A percentile compares a stretch with the other conserved stretches of the same genome.
These are phyloP conservation scores for Ustilago esculenta DNA, from an alignment of 1,284 basidiomycete genomes.

Conservation along the genomic window DNA sequence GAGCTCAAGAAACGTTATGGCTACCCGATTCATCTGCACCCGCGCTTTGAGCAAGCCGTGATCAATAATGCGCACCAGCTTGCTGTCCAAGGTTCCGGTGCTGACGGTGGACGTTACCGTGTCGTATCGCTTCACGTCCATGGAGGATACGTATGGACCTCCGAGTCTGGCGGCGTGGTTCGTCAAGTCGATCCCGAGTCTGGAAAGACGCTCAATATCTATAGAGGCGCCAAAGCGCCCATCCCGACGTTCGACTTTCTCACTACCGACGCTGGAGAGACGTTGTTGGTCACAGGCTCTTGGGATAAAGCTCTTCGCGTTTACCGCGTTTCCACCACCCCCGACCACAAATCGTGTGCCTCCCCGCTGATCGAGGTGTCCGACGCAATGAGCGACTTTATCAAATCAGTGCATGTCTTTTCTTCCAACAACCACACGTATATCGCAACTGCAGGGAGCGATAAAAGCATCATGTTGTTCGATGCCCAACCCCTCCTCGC, in stretches of 20 bases:
- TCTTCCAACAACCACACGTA: not conserved
- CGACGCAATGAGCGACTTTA: constrained; percentile 42
- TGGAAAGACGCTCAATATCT: constrained; percentile 21
- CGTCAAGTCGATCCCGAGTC: constrained; percentile 26
- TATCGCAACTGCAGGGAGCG: constrained; percentile 38
- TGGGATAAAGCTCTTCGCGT: constrained; percentile 42
- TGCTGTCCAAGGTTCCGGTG: constrained; percentile 24
- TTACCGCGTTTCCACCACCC: not conserved
- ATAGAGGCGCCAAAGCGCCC: constrained; percentile 34
- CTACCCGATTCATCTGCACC: constrained; percentile 39
- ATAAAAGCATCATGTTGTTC: constrained; percentile 36
- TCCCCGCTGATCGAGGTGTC: not conserved
- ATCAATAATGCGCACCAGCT: constrained; percentile 9
- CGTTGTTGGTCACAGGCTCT: constrained; percentile 29
- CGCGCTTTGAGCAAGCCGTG: constrained; percentile 6
- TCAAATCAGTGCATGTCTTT: constrained; percentile 41
- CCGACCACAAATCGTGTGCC: not conserved
- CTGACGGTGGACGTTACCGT: constrained; percentile 32
- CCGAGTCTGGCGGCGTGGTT: constrained; percentile 29
- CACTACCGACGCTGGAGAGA: not conserved
- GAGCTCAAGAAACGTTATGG: constrained; percentile 16
- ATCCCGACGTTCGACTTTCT: constrained; percentile 15
- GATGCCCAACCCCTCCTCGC: constrained; percentile 9
- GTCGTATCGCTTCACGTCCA: constrained; percentile 12
- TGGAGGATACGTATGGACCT: constrained; percentile 15